phyloP scores from a whole-genome alignment of 371 early-diverging fungal genomes.

The Mucor indicus region DNA sequence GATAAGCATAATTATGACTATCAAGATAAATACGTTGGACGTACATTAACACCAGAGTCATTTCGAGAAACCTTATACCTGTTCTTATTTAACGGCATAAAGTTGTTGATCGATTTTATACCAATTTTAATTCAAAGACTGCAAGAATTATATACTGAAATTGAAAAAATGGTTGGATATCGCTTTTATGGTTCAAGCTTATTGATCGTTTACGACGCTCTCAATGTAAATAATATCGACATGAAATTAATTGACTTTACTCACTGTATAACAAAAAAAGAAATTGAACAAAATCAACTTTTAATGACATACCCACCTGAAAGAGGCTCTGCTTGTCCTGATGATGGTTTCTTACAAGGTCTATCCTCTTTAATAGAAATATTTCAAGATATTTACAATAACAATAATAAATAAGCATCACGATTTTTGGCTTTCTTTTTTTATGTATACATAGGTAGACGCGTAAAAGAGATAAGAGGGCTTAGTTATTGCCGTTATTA shows the following conservation, averaged over 20 bases:
- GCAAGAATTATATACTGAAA: constrained; percentile 58
- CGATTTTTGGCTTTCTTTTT: no score
- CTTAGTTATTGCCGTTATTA: no score
- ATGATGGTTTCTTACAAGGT: constrained; percentile 68
- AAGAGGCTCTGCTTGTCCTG: constrained; percentile 51
- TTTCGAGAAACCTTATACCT: constrained; percentile 71
- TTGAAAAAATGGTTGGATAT: constrained; percentile 67
- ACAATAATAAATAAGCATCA: constrained; percentile 10
- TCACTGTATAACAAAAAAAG: constrained; percentile 54
- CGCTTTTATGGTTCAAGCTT: constrained; percentile 90
- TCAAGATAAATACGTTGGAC: constrained; percentile 90
- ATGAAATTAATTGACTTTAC: constrained; percentile 91
- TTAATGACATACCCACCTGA: constrained; percentile 56
- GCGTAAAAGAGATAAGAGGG: no score
- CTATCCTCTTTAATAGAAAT: constrained; percentile 57
- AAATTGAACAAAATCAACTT: constrained; percentile 17
- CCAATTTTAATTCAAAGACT: constrained; percentile 73
- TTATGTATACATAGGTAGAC: no score
- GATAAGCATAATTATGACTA: constrained; percentile 44
- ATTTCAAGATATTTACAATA: constrained; percentile 49
- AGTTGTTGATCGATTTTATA: constrained; percentile 64
- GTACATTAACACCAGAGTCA: constrained; percentile 68
- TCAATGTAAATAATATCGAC: constrained; percentile 32
- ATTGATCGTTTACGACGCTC: constrained; percentile 43
- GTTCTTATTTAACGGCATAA: constrained; percentile 73